These are phyloP conservation scores for Ogataea nakhonphanomensis DNA, from an alignment of 805 yeast species.

Conservation along the genomic window DNA sequence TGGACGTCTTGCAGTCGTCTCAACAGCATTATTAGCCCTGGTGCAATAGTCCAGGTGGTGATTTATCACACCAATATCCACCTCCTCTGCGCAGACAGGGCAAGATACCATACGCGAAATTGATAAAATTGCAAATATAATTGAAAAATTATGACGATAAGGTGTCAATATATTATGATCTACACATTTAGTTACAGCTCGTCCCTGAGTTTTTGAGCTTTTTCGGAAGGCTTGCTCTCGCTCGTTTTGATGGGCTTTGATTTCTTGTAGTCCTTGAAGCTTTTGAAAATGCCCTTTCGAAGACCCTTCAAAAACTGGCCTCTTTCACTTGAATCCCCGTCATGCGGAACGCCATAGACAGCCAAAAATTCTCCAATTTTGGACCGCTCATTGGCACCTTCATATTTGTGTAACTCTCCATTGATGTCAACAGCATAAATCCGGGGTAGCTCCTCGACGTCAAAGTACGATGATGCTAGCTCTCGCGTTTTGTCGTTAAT, in stretches of 20 bases:
- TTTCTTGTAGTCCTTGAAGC: constrained; percentile 22
- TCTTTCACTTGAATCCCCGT: constrained; percentile 33
- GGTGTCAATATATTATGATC: background rate
- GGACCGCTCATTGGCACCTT: constrained; percentile 33
- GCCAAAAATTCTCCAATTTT: constrained; percentile 32
- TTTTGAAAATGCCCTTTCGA: constrained; percentile 22
- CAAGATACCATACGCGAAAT: constrained; percentile 31
- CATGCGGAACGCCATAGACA: constrained; percentile 31
- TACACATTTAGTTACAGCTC: background rate
- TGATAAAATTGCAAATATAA: background rate
- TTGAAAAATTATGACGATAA: background rate
- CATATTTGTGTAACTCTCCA: constrained; percentile 19
- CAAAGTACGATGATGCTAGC: constrained; percentile 4
- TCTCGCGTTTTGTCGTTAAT: constrained; percentile 25
- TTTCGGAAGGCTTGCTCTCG: constrained; percentile 18
- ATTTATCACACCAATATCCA: constrained; percentile 31
- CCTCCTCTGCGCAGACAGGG: constrained; percentile 32
- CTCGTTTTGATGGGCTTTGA: constrained; percentile 16
- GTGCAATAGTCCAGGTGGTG: constrained; percentile 34
- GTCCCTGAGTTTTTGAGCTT: constrained; percentile 1
- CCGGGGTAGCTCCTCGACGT: constrained; percentile 21
- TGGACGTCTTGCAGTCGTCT: background rate
- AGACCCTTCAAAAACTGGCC: constrained; percentile 22
- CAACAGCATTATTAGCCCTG: background rate
- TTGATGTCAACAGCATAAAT: constrained; percentile 24